Percentiles rank a stretch among this genome's conserved stretches.
These are phyloP conservation scores for Berberis thunbergii DNA, from an alignment of 164 flowering plant genomes.

Conservation along the genomic window DNA sequence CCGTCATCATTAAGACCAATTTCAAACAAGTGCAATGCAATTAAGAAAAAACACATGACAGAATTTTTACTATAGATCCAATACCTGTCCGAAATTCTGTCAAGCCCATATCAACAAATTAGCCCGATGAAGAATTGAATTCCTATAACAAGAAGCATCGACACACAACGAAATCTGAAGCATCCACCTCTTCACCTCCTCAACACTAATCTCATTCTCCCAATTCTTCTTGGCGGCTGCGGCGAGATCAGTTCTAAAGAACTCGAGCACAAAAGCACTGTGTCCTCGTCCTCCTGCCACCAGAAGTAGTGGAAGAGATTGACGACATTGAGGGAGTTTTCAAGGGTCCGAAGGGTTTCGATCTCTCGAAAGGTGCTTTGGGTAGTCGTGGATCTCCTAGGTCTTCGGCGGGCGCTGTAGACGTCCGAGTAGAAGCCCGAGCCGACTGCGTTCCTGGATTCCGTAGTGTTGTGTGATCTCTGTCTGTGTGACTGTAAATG, in stretches of 20 bases:
- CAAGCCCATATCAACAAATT: slow-evolving; percentile 81
- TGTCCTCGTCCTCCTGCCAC: slow-evolving; percentile 69
- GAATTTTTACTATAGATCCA: not conserved
- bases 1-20: too few relatives aligned
- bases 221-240: slow-evolving; percentile 45
- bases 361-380: slow-evolving; percentile 79
- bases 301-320: slow-evolving; percentile 73
- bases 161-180: slow-evolving; percentile 68
- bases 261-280: slow-evolving; percentile 77
- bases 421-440: slow-evolving; percentile 89
- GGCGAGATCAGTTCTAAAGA: slow-evolving; percentile 51
- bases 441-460: slow-evolving; percentile 59
- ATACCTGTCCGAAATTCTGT: slow-evolving; percentile 89
- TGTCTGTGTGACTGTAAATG: slow-evolving; percentile 51
- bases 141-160: slow-evolving; percentile 53
- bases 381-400: slow-evolving; percentile 92
- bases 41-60: not conserved
- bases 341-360: slow-evolving; percentile 71
- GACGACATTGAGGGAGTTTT: slow-evolving; percentile 57
- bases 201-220: slow-evolving; percentile 36
- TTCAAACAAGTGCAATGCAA: not conserved
- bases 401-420: slow-evolving; percentile 52
- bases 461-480: slow-evolving; percentile 64
- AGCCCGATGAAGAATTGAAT: slow-evolving; percentile 53
- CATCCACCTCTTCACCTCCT: slow-evolving; percentile 84